phyloP scores from a whole-genome alignment of 495 filamentous ascomycete species.

The Pseudotulostoma volvatum region DNA sequence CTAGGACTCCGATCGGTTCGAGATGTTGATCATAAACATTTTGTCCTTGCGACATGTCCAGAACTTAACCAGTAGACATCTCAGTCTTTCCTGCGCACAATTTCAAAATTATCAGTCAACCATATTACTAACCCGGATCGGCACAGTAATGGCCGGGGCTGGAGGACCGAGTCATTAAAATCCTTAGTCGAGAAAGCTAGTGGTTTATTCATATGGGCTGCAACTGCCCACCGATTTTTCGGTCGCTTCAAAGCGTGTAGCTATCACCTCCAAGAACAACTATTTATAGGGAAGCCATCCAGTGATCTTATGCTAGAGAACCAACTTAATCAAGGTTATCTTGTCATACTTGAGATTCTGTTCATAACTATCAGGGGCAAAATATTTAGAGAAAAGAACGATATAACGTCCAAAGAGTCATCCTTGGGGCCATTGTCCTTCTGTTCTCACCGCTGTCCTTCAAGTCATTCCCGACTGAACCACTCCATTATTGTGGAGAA shows the following conservation, averaged over 20 bases:
- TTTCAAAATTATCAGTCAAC: slow-evolving; percentile 1
- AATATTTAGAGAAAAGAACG: slow-evolving; percentile 1
- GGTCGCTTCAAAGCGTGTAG: slow-evolving; percentile 10
- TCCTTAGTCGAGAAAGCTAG: slow-evolving; percentile 21
- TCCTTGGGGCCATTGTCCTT: slow-evolving; percentile 16
- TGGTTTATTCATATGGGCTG: slow-evolving; percentile 29
- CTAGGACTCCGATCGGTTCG: slow-evolving; percentile 5
- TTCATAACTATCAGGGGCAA: slow-evolving; percentile 2
- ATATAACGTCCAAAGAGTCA: slow-evolving; percentile 3
- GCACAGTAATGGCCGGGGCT: slow-evolving; percentile 20
- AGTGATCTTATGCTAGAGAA: slow-evolving; percentile 1
- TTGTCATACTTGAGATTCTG: slow-evolving; percentile 10
- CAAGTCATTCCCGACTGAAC: slow-evolving; percentile 8
- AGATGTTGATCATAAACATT: slow-evolving; percentile 4
- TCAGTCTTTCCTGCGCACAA: slow-evolving; percentile 3
- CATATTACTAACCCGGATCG: too few species aligned
- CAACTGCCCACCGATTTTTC: slow-evolving; percentile 27
- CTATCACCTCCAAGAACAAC: slow-evolving; percentile 13
- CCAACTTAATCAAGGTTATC: slow-evolving; percentile 10
- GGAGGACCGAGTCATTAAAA: slow-evolving; percentile 8
- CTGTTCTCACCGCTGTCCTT: slow-evolving; percentile 16
- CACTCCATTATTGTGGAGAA: slow-evolving; percentile 7
- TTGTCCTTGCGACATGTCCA: slow-evolving; percentile 12
- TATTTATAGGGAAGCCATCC: too few species aligned
- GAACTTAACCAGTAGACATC: slow-evolving; percentile 6